A percentile compares a stretch with the other conserved stretches of the same genome.
These are phyloP conservation scores for Pouteria campechiana DNA, from an alignment of 179 eudicot genomes.

Conservation along the genomic window DNA sequence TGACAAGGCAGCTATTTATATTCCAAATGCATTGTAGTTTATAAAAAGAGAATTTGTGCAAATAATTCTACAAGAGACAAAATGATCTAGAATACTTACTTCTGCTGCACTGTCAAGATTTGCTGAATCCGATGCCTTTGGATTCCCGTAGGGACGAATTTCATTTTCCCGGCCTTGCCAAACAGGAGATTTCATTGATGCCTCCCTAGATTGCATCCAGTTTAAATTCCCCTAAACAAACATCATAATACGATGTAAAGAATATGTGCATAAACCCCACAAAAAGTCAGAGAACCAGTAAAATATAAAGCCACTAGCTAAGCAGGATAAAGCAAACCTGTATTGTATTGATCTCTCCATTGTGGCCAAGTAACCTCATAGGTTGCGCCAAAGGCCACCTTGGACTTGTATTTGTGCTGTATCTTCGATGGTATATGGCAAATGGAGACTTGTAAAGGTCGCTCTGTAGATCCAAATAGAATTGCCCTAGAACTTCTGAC, in stretches of 20 bases:
- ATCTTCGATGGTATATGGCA: slow-evolving; percentile 96
- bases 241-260: no score
- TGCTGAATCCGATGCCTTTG: slow-evolving; percentile 97
- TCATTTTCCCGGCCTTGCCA: slow-evolving; percentile 98
- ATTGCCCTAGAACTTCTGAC: slow-evolving; percentile 88
- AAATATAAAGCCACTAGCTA: no score
- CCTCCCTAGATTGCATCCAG: slow-evolving; percentile 99
- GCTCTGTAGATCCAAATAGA: slow-evolving; percentile 71
- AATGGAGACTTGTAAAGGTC: slow-evolving; percentile 77
- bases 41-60: no score
- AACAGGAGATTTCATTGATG: slow-evolving; percentile 80
- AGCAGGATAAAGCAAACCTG: slow-evolving; percentile 46
- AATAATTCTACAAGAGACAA: no score
- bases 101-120: slow-evolving; percentile 99
- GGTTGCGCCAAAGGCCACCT: slow-evolving; percentile 99
- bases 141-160: slow-evolving; percentile 88
- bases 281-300: slow-evolving; percentile 3
- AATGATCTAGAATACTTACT: slow-evolving; percentile 47
- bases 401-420: slow-evolving; percentile 97
- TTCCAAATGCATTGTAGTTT: no score
- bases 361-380: slow-evolving; percentile 99
- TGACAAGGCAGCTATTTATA: no score
- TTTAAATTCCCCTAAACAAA: slow-evolving; percentile 83
- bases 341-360: slow-evolving; percentile 98
- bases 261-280: slow-evolving; percentile 8